These are phyloP conservation scores for Rhododendron griersonianum DNA, from an alignment of 148 eudicot genomes.

Conservation along the genomic window DNA sequence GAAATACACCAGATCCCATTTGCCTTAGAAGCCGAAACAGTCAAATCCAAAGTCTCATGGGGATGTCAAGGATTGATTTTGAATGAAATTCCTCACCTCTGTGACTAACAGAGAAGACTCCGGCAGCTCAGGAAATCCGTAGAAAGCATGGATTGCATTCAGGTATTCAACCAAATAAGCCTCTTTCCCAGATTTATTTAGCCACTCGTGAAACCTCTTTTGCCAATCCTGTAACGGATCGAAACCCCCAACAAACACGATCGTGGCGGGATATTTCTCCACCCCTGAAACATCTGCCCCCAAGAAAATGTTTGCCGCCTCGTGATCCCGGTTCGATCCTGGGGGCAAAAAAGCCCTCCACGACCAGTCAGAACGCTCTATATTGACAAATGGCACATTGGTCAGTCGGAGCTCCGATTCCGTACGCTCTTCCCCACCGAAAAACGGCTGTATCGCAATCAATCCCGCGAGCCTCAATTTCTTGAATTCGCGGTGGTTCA, in stretches of 20 bases:
- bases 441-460: slow-evolving; percentile 32
- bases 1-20: not conserved
- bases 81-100: slow-evolving; percentile 22
- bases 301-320: slow-evolving; percentile 16
- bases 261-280: slow-evolving; percentile 24
- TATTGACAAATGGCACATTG: not conserved
- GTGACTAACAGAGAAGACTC: slow-evolving; percentile 18
- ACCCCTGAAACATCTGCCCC: not conserved
- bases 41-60: too few relatives aligned
- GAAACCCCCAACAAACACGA: slow-evolving; percentile 27
- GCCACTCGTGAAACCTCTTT: slow-evolving; percentile 21
- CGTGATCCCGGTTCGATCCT: slow-evolving; percentile 40
- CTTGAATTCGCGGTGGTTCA: slow-evolving; percentile 6
- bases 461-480: slow-evolving; percentile 25
- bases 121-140: slow-evolving; percentile 17
- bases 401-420: slow-evolving; percentile 30
- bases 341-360: slow-evolving; percentile 47
- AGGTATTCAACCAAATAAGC: slow-evolving; percentile 33
- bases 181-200: slow-evolving; percentile 27
- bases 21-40: too few relatives aligned
- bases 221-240: slow-evolving; percentile 41
- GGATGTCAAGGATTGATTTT: slow-evolving; percentile 7
- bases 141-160: slow-evolving; percentile 29
- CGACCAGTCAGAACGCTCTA: slow-evolving; percentile 20
- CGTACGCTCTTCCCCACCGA: slow-evolving; percentile 34